These are phyloP conservation scores for Hymenoscyphus salicellus DNA, from an alignment of 2,329 filamentous ascomycete genomes.

Conservation along the genomic window DNA sequence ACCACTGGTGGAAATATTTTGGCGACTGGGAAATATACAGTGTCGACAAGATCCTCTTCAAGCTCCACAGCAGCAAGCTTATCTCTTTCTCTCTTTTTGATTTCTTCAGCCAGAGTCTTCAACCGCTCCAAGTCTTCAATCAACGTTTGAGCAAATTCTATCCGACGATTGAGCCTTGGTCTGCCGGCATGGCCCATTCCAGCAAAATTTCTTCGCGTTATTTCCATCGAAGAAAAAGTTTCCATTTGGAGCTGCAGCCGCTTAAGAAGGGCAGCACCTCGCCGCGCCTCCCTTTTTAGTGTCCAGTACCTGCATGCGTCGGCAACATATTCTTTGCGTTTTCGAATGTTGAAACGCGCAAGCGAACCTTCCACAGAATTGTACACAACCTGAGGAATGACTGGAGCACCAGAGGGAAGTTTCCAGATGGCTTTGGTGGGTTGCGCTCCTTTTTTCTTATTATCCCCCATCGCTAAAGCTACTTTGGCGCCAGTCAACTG, in stretches of 20 bases:
- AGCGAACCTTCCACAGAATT: conserved; percentile 82
- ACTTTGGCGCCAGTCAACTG: conserved; percentile 82
- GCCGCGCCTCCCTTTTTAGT: conserved; percentile 85
- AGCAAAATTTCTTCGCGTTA: conserved; percentile 92
- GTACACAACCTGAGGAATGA: conserved; percentile 86
- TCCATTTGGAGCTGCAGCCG: conserved; percentile 92
- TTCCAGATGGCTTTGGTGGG: conserved; percentile 76
- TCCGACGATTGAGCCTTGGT: conserved; percentile 72
- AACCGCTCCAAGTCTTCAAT: conserved; percentile 76
- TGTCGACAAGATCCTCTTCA: conserved; percentile 77
- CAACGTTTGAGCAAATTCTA: conserved; percentile 80
- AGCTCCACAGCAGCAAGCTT: conserved; percentile 76
- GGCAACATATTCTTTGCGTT: conserved; percentile 86
- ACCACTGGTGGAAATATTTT: conserved; percentile 74
- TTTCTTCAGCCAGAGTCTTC: conserved; percentile 63
- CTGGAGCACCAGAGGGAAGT: conserved; percentile 87
- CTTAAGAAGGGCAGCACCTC: conserved; percentile 88
- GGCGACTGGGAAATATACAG: conserved; percentile 85
- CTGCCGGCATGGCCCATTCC: conserved; percentile 85
- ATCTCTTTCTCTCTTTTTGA: conserved; percentile 71
- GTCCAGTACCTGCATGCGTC: conserved; percentile 98
- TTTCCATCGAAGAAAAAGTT: conserved; percentile 94
- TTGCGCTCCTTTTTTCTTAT: conserved; percentile 70
- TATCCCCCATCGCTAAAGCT: conserved; percentile 67
- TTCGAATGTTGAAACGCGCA: conserved; percentile 76